These are phyloP conservation scores for Alternaria ventricosa DNA, from an alignment of 2,329 filamentous ascomycete species.

Conservation along the genomic window DNA sequence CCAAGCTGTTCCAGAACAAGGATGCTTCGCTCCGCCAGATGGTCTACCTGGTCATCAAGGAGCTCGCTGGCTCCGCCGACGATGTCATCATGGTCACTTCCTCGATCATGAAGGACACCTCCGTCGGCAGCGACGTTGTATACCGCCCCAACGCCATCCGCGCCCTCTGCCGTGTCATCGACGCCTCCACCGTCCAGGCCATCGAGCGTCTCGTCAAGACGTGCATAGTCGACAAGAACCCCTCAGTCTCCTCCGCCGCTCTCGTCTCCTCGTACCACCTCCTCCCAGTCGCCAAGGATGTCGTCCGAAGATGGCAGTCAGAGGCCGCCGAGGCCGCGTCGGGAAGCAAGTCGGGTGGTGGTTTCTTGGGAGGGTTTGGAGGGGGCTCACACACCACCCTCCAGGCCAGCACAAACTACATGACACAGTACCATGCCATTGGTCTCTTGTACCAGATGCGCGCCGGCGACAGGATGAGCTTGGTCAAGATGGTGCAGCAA, in stretches of 20 bases:
- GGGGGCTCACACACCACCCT: conserved; percentile 77
- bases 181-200: conserved; percentile 94
- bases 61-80: conserved; percentile 91
- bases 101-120: conserved; percentile 99
- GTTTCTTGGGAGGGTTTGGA: conserved; percentile 92
- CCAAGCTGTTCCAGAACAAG: conserved; percentile 99
- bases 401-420: conserved; percentile 79
- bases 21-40: conserved; percentile 97
- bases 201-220: conserved; percentile 99
- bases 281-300: conserved; percentile 91
- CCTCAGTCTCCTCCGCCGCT: conserved; percentile 93
- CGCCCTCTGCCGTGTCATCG: conserved; percentile 91
- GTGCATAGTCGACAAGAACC: conserved; percentile 98
- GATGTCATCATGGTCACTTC: conserved; percentile 99
- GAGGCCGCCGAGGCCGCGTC: conserved; percentile 97
- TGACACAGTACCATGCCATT: conserved; percentile 98
- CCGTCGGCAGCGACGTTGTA: conserved; percentile 84
- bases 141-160: conserved; percentile 93
- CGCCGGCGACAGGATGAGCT: conserved; percentile 93
- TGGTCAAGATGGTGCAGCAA: conserved; percentile 99
- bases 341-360: conserved; percentile 83
- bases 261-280: conserved; percentile 98
- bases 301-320: conserved; percentile 96
- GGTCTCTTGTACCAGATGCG: conserved; percentile 98
- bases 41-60: conserved; percentile 98